Base-by-base conservation (phyloP, 108 stramenopile species). In the Aurantiochytrium sp. region DNA sequence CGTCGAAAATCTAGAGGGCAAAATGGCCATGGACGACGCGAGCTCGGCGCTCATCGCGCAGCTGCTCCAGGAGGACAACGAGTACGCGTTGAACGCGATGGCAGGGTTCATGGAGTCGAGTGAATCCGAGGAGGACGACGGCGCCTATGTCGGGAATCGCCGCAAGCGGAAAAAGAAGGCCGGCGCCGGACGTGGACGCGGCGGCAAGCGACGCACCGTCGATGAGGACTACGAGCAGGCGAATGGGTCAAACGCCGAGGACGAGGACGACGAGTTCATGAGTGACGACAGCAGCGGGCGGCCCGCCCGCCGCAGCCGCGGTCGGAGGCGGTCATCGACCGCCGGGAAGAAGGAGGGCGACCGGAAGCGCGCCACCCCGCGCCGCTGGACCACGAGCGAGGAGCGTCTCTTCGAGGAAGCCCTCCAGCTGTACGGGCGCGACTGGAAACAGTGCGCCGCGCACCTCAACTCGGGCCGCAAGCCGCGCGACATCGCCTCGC, bases 21-120 rank as follows among this genome's bases (percentile, higher is more conserved):
- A 81, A 0, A 81, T 81, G 73, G 73, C 39, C 42, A 81, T 81
- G 73, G 73, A 81, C 2, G 73, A 81, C 39, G 73, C 73, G 73
- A 81, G 73, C 73, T 81, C 73, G 42, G 73, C 39, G 73, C 73
- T 81, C 21, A 81, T 81, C n/a, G 42, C 39, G 45, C 21, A 42
- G 36, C 4, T 81, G 42, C 73, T 81, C 21, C 42, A 81, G 45
- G 73, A 81, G 73, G 73, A 81, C 45, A 41, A 81, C 27, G 73
- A 81, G 42, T 81, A 81, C 45, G 73, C 73, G 42, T 30, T 81
- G 73, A n/a, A 81, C 12, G 73, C 42, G 42, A 41, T 81, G 73
- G 73, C 42, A 6, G 73, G 42, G 27, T 81, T 81, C 2, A n/a
- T 48, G 73, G 45, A 81, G 10, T 48, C 39, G 42, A 81, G 73